A percentile compares a stretch with the other conserved stretches of the same genome.
Evolutionary conservation across 441 rosid species (phyloP).

Genomic region (Erysimum cheiri): DNA sequence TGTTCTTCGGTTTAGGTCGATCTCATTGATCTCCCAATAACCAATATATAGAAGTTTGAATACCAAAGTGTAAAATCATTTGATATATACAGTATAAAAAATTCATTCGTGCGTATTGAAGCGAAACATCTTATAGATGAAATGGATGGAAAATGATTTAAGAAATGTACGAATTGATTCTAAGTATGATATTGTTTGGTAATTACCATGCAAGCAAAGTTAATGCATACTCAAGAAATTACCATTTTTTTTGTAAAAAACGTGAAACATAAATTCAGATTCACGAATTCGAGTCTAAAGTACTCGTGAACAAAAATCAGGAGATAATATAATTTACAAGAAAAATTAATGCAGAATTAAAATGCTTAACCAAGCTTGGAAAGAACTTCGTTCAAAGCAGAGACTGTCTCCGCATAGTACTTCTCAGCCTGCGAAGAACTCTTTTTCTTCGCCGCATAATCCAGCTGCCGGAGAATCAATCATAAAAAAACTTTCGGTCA

Average conservation of each 20-base stretch:
- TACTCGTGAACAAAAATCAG: constrained; percentile 27
- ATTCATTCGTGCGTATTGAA: too few relatives aligned
- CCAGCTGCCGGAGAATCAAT: constrained; percentile 54
- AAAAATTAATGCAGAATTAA: not conserved
- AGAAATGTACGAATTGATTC: not conserved
- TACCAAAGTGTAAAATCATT: too few relatives aligned
- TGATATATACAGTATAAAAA: too few relatives aligned
- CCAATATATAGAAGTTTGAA: too few relatives aligned
- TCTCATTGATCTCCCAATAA: too few relatives aligned
- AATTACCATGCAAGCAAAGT: not conserved
- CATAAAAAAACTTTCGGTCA: constrained; percentile 14
- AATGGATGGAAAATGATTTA: not conserved
- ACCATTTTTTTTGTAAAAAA: constrained; percentile 2
- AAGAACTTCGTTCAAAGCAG: constrained; percentile 82
- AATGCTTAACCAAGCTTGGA: constrained; percentile 73
- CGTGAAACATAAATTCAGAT: constrained; percentile 27
- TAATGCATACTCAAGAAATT: constrained; percentile 19
- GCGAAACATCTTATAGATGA: too few relatives aligned
- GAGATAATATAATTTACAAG: constrained; percentile 31
- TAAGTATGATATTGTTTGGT: not conserved
- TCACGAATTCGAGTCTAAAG: constrained; percentile 20
- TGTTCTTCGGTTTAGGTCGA: too few relatives aligned
- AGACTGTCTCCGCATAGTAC: constrained; percentile 79
- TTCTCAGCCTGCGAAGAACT: constrained; percentile 75
- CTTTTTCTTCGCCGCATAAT: constrained; percentile 91